Percentiles rank a stretch among this genome's conserved stretches.
Conservation (phyloP, 2,329 filamentous ascomycete species). For the Neopestalotiopsis clavispora region DNA sequence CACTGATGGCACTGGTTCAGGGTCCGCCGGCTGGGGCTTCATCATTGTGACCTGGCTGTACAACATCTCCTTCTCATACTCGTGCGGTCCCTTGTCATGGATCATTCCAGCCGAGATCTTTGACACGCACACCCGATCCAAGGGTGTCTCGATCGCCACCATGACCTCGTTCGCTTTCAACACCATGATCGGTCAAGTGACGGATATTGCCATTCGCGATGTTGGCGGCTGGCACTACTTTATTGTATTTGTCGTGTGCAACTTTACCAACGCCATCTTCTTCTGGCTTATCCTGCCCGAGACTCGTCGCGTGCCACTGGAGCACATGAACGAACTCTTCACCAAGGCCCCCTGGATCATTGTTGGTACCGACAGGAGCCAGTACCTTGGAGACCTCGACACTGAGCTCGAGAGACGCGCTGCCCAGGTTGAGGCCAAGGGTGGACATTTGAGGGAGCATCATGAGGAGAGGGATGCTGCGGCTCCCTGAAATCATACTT, state of each 20-base stretch:
- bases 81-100: slow-evolving; percentile 68
- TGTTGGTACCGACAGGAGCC: slow-evolving; percentile 56
- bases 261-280: slow-evolving; percentile 51
- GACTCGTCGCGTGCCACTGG: slow-evolving; percentile 65
- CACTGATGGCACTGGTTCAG: slow-evolving; percentile 47
- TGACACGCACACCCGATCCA: slow-evolving; percentile 75
- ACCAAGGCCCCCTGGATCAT: slow-evolving; percentile 67
- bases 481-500: not conserved
- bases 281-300: slow-evolving; percentile 71
- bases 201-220: slow-evolving; percentile 50
- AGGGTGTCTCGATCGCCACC: slow-evolving; percentile 76
- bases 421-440: slow-evolving; percentile 61
- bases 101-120: slow-evolving; percentile 75
- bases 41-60: slow-evolving; percentile 80
- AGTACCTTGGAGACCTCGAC: slow-evolving; percentile 48
- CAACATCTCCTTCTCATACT: slow-evolving; percentile 77
- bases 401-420: slow-evolving; percentile 64
- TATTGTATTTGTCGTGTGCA: slow-evolving; percentile 67
- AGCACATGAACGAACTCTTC: slow-evolving; percentile 71
- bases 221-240: slow-evolving; percentile 61
- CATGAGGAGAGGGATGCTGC: slow-evolving; percentile 11
- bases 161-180: slow-evolving; percentile 78
- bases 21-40: slow-evolving; percentile 71
- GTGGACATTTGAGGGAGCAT: slow-evolving; percentile 15
- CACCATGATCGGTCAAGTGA: slow-evolving; percentile 53